Base-by-base conservation (phyloP, 1,139 yeast genomes). In the Yamadazyma kanchanaburiensis region DNA sequence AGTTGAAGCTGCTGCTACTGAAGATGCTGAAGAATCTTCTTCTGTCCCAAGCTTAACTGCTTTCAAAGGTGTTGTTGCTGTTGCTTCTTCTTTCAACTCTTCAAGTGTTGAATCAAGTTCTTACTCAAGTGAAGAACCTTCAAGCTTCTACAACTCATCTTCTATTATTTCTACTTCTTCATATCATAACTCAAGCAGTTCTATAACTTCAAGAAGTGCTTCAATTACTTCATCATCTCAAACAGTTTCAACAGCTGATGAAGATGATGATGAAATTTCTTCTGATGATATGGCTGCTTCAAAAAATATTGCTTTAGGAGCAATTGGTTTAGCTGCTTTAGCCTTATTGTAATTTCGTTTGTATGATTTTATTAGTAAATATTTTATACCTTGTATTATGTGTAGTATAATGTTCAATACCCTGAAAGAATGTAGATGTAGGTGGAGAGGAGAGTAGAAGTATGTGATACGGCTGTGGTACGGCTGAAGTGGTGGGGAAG, bases 261-360 rank as follows among this genome's bases (percentile, higher is more conserved):
- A 36, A 2, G 44, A 37, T 23, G 40, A 37, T 7, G 34, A 31
- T 5, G 22, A 30, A 9, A 21, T 35, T 12, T 21, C 37, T 12
- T 38, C 52, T 23, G 37, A 38, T 16, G 59, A 57, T 29, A 62
- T 53, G 25, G 74, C 63, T 30, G 58, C 58, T 61, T 53, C 40
- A 11, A 53, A 49, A 40, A 58, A 63, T 43, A 51, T 48, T 22
- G 48, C 58, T 34, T 42, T 49, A 26, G 70, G 73, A 26, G 58
- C 72, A 14, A 48, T 72, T 34, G 79, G 80, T 45, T 48, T 72
- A 32, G 52, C 70, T 39, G 62, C 70, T 26, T 53, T 67, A 43
- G 72, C 74, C 33, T 63, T 74, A 40, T 52, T 72, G 37, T 68
- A 55, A 53, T 21, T 36, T 36, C 30, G 39, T 25, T 36, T 36